These are phyloP conservation scores for Drechslerella dactyloides DNA, from an alignment of 2,329 filamentous ascomycete species.

Conservation along the genomic window DNA sequence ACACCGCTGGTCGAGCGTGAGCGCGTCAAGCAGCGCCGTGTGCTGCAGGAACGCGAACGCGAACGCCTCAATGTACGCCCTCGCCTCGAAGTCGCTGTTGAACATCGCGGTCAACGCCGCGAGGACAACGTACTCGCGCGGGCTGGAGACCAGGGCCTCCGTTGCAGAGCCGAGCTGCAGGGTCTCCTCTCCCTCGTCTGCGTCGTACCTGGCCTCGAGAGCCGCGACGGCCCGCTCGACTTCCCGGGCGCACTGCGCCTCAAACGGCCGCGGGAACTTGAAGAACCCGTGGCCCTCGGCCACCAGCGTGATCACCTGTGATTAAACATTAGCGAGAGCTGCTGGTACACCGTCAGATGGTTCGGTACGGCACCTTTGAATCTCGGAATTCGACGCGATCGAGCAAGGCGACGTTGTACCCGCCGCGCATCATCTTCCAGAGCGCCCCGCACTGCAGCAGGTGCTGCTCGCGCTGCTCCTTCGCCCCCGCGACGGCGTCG, in stretches of 20 bases:
- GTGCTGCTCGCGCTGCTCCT: slow-evolving; percentile 53
- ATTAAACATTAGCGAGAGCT: not conserved
- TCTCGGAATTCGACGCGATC: slow-evolving; percentile 70
- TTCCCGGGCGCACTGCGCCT: slow-evolving; percentile 10
- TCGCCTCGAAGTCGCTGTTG: not conserved
- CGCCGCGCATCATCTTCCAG: slow-evolving; percentile 63
- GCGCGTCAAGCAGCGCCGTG: not conserved
- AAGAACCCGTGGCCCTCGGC: slow-evolving; percentile 45
- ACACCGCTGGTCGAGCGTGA: slow-evolving; percentile 21
- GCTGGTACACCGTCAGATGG: not conserved
- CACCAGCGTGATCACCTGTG: slow-evolving; percentile 61
- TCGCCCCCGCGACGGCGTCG: slow-evolving; percentile 62
- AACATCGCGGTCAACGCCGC: slow-evolving; percentile 7
- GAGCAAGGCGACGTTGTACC: slow-evolving; percentile 69
- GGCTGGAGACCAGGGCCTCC: not conserved
- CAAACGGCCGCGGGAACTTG: slow-evolving; percentile 20
- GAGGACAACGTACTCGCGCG: slow-evolving; percentile 20
- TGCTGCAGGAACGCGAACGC: slow-evolving; percentile 20
- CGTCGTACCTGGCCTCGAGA: slow-evolving; percentile 6
- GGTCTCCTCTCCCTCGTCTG: not conserved
- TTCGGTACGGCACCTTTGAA: slow-evolving; percentile 63
- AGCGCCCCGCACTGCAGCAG: slow-evolving; percentile 62
- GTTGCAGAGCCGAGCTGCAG: not conserved
- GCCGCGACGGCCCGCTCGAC: not conserved
- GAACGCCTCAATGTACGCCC: slow-evolving; percentile 9